Base-by-base conservation (phyloP, 2,329 filamentous ascomycete species). In the Macrophomina tecta region DNA sequence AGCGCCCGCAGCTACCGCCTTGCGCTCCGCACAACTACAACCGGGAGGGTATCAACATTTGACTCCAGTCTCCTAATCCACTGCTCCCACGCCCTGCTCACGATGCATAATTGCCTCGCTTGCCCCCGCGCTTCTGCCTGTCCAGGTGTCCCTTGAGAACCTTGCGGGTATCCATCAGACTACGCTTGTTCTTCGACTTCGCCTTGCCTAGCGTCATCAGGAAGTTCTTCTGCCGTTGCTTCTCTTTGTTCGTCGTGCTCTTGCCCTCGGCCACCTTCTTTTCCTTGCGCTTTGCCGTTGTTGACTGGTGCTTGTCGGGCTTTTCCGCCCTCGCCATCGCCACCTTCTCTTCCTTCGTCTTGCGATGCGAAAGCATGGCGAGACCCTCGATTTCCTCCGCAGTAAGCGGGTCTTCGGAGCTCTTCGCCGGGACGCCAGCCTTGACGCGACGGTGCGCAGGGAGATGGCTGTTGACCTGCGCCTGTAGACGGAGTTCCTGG, bases 131-230 rank as follows among this genome's bases (percentile, higher is more conserved):
- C 83, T 96, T 96, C 76, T 89, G 89, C 77, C 94, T 86, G 67
- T 94, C 89, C 34, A 94, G 86, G 79, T 98, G 94, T 2, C 89
- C 91, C 77, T 87, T 90, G 71, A 98, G 80, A 42, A 93, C 88
- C 81, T 90, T 93, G 75, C 87, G 88, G 70, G 93, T 93, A 81
- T 97, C 90, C 12, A 92, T 88, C 79, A 99, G 82, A 86, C 93
- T 97, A 75, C 94, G 87, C 89, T 97, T 97, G 75, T 95, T 91
- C 85, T 98, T 99, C 72, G 86, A 87, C 85, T 95, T 96, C 11
- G 95, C 95, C 84, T 99, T 98, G 68, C 94, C 92, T 68, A 99
- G 82, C 46, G 94, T 98, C 95, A 99, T 99, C 74, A 99, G 78
- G 81, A 99, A 97, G 80, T 99, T 99, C 91, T 99, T 99, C 86